Evolutionary conservation across 257 asterid species (phyloP), one percentile per base, ranked within the genome.

Genomic region (Jacaranda copaia): DNA sequence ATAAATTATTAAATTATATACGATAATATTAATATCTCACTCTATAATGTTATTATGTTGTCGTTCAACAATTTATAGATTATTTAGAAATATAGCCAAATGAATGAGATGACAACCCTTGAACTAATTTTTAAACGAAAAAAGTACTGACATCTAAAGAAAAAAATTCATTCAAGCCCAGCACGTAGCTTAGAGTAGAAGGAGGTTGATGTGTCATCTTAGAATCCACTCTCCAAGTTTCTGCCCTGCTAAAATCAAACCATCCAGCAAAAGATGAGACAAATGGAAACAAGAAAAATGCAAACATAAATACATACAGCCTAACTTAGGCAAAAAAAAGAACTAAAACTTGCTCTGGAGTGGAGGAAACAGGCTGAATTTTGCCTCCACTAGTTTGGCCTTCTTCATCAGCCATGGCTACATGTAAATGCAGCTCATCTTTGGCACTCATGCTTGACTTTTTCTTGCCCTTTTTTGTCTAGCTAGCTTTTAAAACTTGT

Each of bases 111-210:
- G 5, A 42, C 8, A 42, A 42, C 46, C 8, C 46, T 42, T 42
- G 46, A 42, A 42, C 0, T 42, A 7, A 40, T 40, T 7, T 40
- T 40, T 40, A 40, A 40, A 7, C 8, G 45, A 40, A 40, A 7
- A 40, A 40, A 4, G 32, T 25, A 60, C 86, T 86, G 48, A 92
- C 97, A 66, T 92, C 87, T 11, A 84, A 76, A 5, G 87, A 69
- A 3, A 80, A 18, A 16, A 92, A 79, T 58, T 90, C 96, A 56
- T 87, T 69, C 39, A 90, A 39, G 40, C 97, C 96, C 25, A 90
- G 78, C 55, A 89, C 64, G 70, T 89, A 85, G 62, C 77, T 52
- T 6, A 88, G 59, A 3, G 87, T 78, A 13, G 71, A 78, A 59
- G 83, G 6, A 18, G 55, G 14, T 35, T 81, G 65, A 8, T 79